Evolutionary conservation across 805 yeast species (phyloP), one percentile per base, ranked within the genome.

Genomic region (Yarrowia sp.): DNA sequence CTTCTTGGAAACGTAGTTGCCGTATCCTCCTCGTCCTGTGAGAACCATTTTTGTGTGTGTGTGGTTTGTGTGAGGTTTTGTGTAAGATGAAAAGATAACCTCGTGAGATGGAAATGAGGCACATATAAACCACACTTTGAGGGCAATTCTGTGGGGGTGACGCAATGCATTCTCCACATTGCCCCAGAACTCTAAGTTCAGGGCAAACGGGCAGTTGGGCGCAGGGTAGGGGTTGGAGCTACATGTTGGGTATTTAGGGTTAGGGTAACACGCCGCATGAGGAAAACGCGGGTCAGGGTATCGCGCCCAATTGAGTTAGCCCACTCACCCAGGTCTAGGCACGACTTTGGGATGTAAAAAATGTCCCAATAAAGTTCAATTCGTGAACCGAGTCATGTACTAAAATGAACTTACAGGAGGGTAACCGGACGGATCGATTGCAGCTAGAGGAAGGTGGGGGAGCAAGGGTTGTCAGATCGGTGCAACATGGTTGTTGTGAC

Each of bases 11-110:
- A 69, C 70, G 69, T 71, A 68, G 69, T 75, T 75, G 33, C 78
- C 78, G 63, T 70, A 74, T 30, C 78, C 78, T 46, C 78, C 78
- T 66, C 78, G 69, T 15, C 78, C 78, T 9, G 76, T 71, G 24
- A 73, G 66, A 15, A 74, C 77, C 77, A 75, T 75, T 43, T 13
- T 58, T 10, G 24, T n/a, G 20, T 44, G 36, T 10, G 20, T 58
- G 40, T 13, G 17, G 39, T 55, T 19, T 20, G 46, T 36, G 44
- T n/a, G 38, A 40, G 49, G 5, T 39, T 14, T 20, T 20, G 30
- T 17, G 49, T 44, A 13, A 24, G 30, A 24, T 24, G 7, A 3
- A 30, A 33, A 24, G 15, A 20, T 19, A 14, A 24, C 10, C 17
- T 42, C 30, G 30, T 24, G 30, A 24, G 30, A 24, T 36, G 15